These are phyloP conservation scores for Verticillium zaregamsianum DNA, from an alignment of 2,329 filamentous ascomycete genomes.

Conservation along the genomic window DNA sequence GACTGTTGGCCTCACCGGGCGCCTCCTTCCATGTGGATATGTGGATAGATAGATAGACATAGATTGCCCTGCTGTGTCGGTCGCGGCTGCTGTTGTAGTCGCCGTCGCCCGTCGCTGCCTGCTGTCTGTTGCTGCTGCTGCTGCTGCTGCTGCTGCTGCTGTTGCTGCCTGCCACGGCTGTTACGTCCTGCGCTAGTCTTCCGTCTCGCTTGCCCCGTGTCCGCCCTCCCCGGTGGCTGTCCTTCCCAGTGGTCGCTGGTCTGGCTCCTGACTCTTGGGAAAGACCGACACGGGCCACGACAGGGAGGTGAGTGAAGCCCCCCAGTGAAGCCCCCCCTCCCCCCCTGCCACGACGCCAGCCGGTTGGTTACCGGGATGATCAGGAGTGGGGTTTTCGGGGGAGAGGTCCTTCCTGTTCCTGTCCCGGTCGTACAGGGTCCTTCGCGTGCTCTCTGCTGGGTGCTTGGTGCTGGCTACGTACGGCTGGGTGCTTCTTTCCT, in stretches of 20 bases:
- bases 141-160: too few relatives aligned
- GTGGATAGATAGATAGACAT: too few relatives aligned
- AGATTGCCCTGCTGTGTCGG: not conserved
- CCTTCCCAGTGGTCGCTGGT: not conserved
- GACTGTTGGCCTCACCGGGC: not conserved
- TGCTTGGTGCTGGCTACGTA: too few relatives aligned
- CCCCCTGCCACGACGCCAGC: not conserved
- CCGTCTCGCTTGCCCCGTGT: not conserved
- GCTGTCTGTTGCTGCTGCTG: too few relatives aligned
- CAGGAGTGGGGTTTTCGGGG: not conserved
- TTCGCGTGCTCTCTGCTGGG: not conserved
- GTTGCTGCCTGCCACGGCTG: too few relatives aligned
- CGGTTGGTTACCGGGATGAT: not conserved
- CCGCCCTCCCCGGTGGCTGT: not conserved
- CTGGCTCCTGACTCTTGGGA: not conserved
- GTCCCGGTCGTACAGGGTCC: not conserved
- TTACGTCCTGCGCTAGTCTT: not conserved
- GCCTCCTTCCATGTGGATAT: not conserved
- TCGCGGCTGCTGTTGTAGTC: not conserved
- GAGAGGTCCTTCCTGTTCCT: not conserved
- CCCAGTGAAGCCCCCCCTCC: not conserved
- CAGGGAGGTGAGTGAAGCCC: not conserved
- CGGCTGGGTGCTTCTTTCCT: too few relatives aligned
- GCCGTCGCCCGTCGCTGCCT: too few relatives aligned
- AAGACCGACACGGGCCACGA: not conserved